Evolutionary conservation across 2,329 filamentous ascomycete species (phyloP), one percentile per base, ranked within the genome.

Genomic region (Celoporthe dispersa): DNA sequence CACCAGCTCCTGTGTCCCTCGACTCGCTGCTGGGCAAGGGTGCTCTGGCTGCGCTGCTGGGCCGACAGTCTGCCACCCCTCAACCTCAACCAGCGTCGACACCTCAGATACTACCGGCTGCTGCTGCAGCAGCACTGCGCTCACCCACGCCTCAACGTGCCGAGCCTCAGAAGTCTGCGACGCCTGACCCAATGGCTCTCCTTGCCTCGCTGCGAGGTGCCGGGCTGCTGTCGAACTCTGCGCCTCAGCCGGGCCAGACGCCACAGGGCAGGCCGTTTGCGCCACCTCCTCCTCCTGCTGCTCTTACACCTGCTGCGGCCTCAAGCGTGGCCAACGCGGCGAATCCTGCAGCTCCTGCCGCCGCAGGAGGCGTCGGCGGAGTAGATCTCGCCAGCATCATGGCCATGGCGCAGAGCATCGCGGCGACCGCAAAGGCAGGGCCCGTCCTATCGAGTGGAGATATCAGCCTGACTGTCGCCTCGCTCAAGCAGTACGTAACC

Each of bases 401-500:
- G 9, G 70, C 78, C 22, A 70, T 75, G 28, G 72, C 74, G 51
- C 64, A 73, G 63, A 63, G 68, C 64, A 73, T 72, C 19, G 70
- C 70, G 8, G 48, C 70, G 37, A 35, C 73, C 64, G 8, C 67
- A 70, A 41, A 73, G 74, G 37, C 67, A 51, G 73, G 72, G 16
- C 66, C 66, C 19, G 53, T 68, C n/a, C 67, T 70, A n/a, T 67
- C 70, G 44, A 71, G 70, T 28, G 69, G 66, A 5, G 84, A 86
- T 72, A 85, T 89, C 28, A 84, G 87, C 68, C 83, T 95, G 74
- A 90, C 88, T 68, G 85, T 89, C 4, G 85, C 87, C 8, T 92
- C 92, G 37, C 84, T 97, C 59, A 94, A 94, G 81, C 88, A 91
- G 89, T 93, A 85, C 82, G 89, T 82, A 68, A 48, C 22, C 44